These are phyloP conservation scores for Pseudopyrenochaeta lycopersici DNA, from an alignment of 2,329 filamentous ascomycete species.

Conservation along the genomic window DNA sequence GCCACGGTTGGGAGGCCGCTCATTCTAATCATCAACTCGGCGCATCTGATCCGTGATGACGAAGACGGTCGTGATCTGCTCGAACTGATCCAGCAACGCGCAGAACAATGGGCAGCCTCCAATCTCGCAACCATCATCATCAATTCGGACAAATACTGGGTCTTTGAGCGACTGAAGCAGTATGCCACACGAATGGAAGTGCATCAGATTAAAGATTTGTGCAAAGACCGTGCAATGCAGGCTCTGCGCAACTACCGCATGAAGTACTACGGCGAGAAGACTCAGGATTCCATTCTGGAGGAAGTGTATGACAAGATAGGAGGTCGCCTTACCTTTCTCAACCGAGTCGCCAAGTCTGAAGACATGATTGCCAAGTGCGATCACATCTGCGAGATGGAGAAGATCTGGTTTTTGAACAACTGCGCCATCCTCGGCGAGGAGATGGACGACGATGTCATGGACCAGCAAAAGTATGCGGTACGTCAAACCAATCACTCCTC, in stretches of 20 bases:
- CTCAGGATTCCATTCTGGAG: slow-evolving; percentile 67
- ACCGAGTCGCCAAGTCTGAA: slow-evolving; percentile 83
- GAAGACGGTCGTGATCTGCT: slow-evolving; percentile 92
- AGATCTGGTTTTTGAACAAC: slow-evolving; percentile 80
- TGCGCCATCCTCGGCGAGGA: slow-evolving; percentile 78
- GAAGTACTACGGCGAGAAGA: slow-evolving; percentile 75
- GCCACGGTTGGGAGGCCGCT: slow-evolving; percentile 72
- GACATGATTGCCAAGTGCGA: slow-evolving; percentile 85
- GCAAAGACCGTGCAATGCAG: slow-evolving; percentile 77
- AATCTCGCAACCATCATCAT: slow-evolving; percentile 92
- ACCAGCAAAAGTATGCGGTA: slow-evolving; percentile 94
- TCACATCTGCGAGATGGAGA: slow-evolving; percentile 73
- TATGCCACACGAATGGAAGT: slow-evolving; percentile 96
- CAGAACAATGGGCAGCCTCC: slow-evolving; percentile 94
- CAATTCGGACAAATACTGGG: slow-evolving; percentile 98
- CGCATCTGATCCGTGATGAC: slow-evolving; percentile 89
- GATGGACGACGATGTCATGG: slow-evolving; percentile 98
- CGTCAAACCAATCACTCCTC: slow-evolving; percentile 46
- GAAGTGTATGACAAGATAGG: slow-evolving; percentile 87
- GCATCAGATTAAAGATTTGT: slow-evolving; percentile 82
- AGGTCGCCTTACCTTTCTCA: slow-evolving; percentile 86
- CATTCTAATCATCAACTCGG: slow-evolving; percentile 93
- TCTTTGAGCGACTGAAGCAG: slow-evolving; percentile 92
- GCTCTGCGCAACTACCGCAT: slow-evolving; percentile 83
- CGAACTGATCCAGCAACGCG: slow-evolving; percentile 92